Base-by-base conservation (phyloP, 1,284 basidiomycete species). In the Abortiporus biennis region DNA sequence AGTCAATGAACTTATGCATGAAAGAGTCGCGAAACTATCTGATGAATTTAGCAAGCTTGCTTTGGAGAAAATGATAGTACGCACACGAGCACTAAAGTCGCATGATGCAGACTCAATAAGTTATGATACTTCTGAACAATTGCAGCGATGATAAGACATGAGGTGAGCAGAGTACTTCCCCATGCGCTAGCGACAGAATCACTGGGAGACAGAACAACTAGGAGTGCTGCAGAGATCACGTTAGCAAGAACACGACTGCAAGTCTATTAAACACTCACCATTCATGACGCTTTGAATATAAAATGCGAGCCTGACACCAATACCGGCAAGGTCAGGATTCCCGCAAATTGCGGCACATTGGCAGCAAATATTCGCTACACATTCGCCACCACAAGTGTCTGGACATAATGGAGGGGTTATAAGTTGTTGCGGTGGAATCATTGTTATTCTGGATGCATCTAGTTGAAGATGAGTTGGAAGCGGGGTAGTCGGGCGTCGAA, bases 151-250 rank as follows among this genome's bases (percentile, higher is more conserved):
- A 61, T 49, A 20, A 61, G 52, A 2, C 55, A 47, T 3, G 45
- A 48, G 5, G 58, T 61, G 9, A 61, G 47, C 12, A 61, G 45
- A 6, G 58, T 57, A 2, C 56, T 51, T 2, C 57, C 57, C 58
- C 58, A 61, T 17, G 58, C 52, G 23, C 53, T 59, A 1, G 58
- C 49, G 3, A 57, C 54, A 1, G 58, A 55, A 31, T 61, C 58
- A 20, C 50, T 43, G 1, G 54, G 54, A 6, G 58, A 61, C 17
- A 61, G 48, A 5, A 55, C 45, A 5, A 61, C 56, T 3, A 61
- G 47, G 5, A 59, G 45, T 3, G 58, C 58, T 59, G 17, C 22
- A 11, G 20, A 15, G n/a, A 29, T 29, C n/a, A 29, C n/a, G 27
- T n/a, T 9, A n/a, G 27, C 27, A 29, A 29, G 27, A n/a, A 29